A percentile compares a stretch with the other conserved stretches of the same genome.
Evolutionary conservation across 2,329 filamentous ascomycete genomes (phyloP).

Genomic region (Boeremia exigua): DNA sequence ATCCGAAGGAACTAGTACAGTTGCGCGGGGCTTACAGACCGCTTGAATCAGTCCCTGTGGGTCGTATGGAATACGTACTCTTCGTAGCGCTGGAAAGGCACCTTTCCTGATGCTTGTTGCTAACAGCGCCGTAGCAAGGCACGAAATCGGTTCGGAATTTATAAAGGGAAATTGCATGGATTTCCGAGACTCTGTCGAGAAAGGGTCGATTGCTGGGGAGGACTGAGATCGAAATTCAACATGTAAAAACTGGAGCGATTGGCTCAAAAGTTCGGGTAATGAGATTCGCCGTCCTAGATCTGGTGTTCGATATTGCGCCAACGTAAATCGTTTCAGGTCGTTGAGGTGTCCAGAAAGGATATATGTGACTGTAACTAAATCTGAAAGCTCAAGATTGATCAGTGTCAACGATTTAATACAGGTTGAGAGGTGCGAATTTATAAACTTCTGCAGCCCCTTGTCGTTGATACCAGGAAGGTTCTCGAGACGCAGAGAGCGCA

Average conservation of each 20-base stretch:
- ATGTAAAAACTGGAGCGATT: constrained; percentile 59
- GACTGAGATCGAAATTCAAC: constrained; percentile 61
- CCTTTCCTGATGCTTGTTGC: constrained; percentile 66
- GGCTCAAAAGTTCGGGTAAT: constrained; percentile 57
- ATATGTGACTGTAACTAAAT: constrained; percentile 58
- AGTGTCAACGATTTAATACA: constrained; percentile 57
- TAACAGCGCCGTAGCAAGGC: constrained; percentile 66
- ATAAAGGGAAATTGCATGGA: constrained; percentile 25
- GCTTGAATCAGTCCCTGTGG: constrained; percentile 72
- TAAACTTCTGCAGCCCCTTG: constrained; percentile 60
- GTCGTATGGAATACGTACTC: constrained; percentile 70
- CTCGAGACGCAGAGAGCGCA: constrained; percentile 63
- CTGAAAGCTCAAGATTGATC: constrained; percentile 61
- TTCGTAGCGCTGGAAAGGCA: constrained; percentile 68
- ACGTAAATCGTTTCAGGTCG: constrained; percentile 56
- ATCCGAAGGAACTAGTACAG: constrained; percentile 56
- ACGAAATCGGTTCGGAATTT: constrained; percentile 52
- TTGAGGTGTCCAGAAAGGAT: constrained; percentile 55
- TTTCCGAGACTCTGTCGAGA: constrained; percentile 6
- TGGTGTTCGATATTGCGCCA: constrained; percentile 60
- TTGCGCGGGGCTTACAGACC: constrained; percentile 68
- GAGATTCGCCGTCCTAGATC: constrained; percentile 51
- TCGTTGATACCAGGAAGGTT: constrained; percentile 63
- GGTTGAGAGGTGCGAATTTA: constrained; percentile 53
- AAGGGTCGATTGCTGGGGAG: constrained; percentile 18